These are phyloP conservation scores for Eucalyptus coolabah DNA, from an alignment of 345 rosid species.

Conservation along the genomic window DNA sequence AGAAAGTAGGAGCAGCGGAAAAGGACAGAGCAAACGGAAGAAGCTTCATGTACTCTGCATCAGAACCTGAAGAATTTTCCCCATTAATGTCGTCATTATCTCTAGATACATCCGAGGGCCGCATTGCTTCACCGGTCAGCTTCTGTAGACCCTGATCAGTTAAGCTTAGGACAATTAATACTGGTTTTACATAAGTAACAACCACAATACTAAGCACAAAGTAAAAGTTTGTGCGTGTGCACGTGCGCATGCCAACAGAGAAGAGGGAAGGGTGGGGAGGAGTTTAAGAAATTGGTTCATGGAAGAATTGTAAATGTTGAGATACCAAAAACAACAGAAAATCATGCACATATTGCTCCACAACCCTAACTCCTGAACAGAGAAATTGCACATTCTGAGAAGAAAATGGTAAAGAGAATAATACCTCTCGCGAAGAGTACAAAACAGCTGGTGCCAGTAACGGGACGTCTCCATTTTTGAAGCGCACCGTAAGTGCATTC, in stretches of 20 bases:
- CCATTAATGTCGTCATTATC: conserved; percentile 8
- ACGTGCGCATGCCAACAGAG: too few relatives aligned
- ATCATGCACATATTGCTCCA: neutral
- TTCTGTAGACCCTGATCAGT: conserved; percentile 34
- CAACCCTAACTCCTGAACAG: neutral
- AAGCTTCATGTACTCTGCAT: conserved; percentile 10
- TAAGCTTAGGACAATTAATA: neutral
- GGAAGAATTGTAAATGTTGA: neutral
- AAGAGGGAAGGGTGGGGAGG: neutral
- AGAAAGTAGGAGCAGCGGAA: conserved; percentile 46
- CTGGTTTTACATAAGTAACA: neutral
- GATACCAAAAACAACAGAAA: neutral
- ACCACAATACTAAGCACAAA: neutral
- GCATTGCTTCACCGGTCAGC: conserved; percentile 19
- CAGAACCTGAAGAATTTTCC: conserved; percentile 9
- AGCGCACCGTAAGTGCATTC: conserved; percentile 55
- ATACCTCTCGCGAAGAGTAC: neutral
- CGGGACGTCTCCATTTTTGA: conserved; percentile 30
- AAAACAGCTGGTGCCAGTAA: conserved; percentile 7
- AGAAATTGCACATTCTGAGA: neutral
- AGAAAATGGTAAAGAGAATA: neutral
- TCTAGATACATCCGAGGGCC: conserved; percentile 13
- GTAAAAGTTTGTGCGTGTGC: too few relatives aligned
- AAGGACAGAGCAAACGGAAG: conserved; percentile 41
- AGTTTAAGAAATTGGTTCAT: neutral